phyloP scores from a whole-genome alignment of 495 filamentous ascomycete genomes.

The Cryomyces minteri region DNA sequence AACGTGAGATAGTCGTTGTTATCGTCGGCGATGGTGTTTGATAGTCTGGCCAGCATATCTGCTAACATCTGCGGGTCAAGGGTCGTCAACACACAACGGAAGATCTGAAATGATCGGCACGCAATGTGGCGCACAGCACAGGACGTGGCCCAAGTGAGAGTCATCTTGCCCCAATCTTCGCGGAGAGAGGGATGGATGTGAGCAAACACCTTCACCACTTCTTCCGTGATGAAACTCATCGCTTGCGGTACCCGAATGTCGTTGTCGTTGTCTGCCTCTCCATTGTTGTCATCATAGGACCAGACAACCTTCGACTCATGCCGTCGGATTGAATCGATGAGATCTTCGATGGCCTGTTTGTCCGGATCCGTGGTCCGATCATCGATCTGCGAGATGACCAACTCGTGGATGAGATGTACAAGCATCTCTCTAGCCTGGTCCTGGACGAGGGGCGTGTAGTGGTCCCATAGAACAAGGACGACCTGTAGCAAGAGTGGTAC shows the following conservation, averaged over 20 bases:
- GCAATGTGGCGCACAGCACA: constrained; percentile 93
- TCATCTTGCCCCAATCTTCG: constrained; percentile 75
- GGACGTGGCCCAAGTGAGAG: constrained; percentile 86
- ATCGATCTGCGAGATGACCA: constrained; percentile 80
- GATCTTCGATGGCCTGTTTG: constrained; percentile 63
- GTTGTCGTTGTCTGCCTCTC: constrained; percentile 42
- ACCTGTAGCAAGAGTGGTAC: constrained; percentile 78
- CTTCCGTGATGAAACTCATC: constrained; percentile 65
- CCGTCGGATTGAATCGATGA: constrained; percentile 79
- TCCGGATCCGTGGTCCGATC: constrained; percentile 44
- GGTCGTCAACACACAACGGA: constrained; percentile 77
- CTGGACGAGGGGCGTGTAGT: constrained; percentile 86
- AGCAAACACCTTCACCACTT: constrained; percentile 72
- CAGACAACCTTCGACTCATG: constrained; percentile 75
- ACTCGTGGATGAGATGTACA: constrained; percentile 90
- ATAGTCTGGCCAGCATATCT: constrained; percentile 86
- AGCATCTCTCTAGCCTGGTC: constrained; percentile 96
- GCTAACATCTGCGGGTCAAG: constrained; percentile 85
- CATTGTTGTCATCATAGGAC: constrained; percentile 83
- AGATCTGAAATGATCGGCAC: constrained; percentile 93
- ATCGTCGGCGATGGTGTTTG: constrained; percentile 90
- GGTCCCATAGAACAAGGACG: constrained; percentile 87
- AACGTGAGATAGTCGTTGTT: constrained; percentile 84
- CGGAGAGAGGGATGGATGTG: constrained; percentile 72
- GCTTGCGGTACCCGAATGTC: constrained; percentile 66